These are phyloP conservation scores for Vigna trinervia DNA, from an alignment of 306 rosid genomes.

Conservation along the genomic window DNA sequence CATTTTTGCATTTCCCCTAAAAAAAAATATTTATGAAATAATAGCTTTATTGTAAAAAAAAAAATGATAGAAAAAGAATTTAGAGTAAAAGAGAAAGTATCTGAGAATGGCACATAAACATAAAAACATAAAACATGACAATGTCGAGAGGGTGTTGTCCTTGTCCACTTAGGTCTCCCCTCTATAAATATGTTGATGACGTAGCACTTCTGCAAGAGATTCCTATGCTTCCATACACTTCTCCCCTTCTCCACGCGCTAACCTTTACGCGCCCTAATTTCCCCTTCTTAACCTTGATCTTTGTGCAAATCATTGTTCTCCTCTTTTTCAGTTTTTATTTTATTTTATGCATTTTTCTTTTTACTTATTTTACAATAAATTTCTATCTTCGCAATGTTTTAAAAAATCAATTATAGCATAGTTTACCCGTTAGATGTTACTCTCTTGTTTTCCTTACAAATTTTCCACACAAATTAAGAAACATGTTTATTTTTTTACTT, in stretches of 20 bases:
- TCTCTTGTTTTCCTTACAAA: no score
- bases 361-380: neutral
- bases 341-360: neutral
- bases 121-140: conserved; percentile 19
- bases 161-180: conserved; percentile 30
- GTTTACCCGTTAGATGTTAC: no score
- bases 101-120: neutral
- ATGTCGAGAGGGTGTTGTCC: conserved; percentile 30
- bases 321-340: neutral
- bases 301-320: conserved; percentile 38
- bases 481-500: no score
- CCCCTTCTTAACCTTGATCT: conserved; percentile 27
- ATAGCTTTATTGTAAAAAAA: neutral
- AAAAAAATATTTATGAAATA: no score
- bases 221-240: neutral
- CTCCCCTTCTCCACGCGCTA: conserved; percentile 30
- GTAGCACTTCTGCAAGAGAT: conserved; percentile 40
- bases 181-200: conserved; percentile 40
- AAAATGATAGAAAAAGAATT: neutral
- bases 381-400: no score
- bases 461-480: no score
- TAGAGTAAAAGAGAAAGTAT: conserved; percentile 20
- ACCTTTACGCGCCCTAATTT: neutral
- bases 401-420: no score
- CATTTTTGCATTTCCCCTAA: neutral